Conservation (phyloP, 2,329 filamentous ascomycete genomes). For the Pseudohalonectria lignicola region DNA sequence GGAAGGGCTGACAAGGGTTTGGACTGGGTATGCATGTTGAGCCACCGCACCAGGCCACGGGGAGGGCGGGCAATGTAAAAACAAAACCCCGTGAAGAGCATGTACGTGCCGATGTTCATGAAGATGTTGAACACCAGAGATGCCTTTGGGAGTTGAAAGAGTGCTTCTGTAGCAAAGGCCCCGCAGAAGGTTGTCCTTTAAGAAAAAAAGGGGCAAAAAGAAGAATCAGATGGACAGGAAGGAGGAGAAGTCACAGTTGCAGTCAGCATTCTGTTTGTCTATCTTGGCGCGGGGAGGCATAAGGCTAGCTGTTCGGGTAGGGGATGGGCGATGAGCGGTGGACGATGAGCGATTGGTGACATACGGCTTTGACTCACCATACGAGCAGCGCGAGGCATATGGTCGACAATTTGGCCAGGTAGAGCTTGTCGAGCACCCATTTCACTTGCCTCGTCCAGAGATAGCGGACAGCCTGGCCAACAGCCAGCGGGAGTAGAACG, state of each 20-base stretch:
- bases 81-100: constrained; percentile 52
- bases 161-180: constrained; percentile 52
- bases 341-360: no score
- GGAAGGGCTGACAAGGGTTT: constrained; percentile 14
- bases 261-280: no score
- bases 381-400: constrained; percentile 35
- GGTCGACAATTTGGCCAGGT: constrained; percentile 35
- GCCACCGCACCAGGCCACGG: constrained; percentile 15
- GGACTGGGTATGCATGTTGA: constrained; percentile 14
- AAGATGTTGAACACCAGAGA: constrained; percentile 58
- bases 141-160: constrained; percentile 43
- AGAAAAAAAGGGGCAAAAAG: constrained; percentile 15
- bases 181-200: constrained; percentile 56
- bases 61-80: constrained; percentile 37
- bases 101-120: constrained; percentile 53
- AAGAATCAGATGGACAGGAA: no score
- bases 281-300: no score
- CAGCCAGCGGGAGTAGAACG: constrained; percentile 50
- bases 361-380: no score
- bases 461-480: constrained; percentile 50
- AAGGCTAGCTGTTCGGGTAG: no score
- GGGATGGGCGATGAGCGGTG: no score
- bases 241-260: no score
- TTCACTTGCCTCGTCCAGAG: constrained; percentile 37
- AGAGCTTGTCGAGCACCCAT: constrained; percentile 41